These are phyloP conservation scores for Leishmania major DNA, from an alignment of 208 protist genomes.

Conservation along the genomic window DNA sequence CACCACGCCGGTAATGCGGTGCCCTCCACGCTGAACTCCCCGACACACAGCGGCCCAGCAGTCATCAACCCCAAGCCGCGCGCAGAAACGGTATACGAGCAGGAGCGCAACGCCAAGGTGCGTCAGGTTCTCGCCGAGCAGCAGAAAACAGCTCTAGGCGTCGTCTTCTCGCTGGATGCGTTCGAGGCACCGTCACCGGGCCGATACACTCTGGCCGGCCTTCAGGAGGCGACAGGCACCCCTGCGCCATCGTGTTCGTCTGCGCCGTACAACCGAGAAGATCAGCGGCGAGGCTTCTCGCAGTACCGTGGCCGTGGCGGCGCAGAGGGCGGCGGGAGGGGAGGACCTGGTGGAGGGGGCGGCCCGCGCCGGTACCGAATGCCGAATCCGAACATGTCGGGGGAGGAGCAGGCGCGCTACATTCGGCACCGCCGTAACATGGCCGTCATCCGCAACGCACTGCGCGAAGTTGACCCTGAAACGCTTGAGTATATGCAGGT, in stretches of 20 bases:
- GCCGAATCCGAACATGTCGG: conserved; percentile 29
- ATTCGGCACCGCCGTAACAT: conserved; percentile 49
- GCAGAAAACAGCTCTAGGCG: not conserved
- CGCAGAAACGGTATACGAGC: conserved; percentile 60
- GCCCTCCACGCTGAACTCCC: not conserved
- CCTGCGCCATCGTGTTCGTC: not conserved
- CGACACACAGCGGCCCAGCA: not conserved
- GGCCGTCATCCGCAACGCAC: conserved; percentile 62
- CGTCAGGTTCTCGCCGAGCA: conserved; percentile 34
- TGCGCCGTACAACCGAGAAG: not conserved
- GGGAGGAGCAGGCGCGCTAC: conserved; percentile 24
- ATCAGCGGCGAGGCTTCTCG: not conserved
- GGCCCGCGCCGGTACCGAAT: conserved; percentile 16
- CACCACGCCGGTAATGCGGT: not conserved
- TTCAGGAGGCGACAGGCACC: not conserved
- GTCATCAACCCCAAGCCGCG: not conserved
- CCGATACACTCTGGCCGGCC: not conserved
- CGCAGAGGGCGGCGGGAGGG: not conserved
- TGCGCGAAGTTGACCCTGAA: conserved; percentile 74
- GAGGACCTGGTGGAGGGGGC: not conserved
- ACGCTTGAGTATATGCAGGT: conserved; percentile 63
- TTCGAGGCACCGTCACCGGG: not conserved
- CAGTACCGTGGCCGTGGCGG: conserved; percentile 2
- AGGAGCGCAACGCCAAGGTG: conserved; percentile 65
- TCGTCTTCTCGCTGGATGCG: conserved; percentile 16